Base-by-base conservation (phyloP, 306 rosid species). In the Amphicarpaea edgeworthii region DNA sequence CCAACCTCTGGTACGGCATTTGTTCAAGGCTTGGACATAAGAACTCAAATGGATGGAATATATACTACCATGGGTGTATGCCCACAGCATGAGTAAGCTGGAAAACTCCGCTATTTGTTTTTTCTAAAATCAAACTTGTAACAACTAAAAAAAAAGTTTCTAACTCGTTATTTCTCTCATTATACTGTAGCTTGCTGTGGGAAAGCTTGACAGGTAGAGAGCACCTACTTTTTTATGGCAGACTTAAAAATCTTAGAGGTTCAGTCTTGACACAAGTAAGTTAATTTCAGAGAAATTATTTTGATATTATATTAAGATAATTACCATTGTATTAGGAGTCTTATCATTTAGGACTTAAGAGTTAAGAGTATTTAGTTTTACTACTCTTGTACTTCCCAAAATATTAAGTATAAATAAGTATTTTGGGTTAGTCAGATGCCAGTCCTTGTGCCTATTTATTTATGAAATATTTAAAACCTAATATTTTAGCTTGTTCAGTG, bases 61-160 rank as follows among this genome's bases (percentile, higher is more conserved):
- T 91, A 94, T 72, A 85, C 94, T 51, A 88, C 77, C 89, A 91
- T 94, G 94, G 98, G 97, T 24, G 97, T 94, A 53, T 94, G 97
- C 76, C 98, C 98, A 73, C 98, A 93, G 62, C 88, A 91, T 40
- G 92, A 93, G 98, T 93, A 88, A 91, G 90, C 76, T 20, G n/a
- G 71, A 45, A 68, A 51, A 50, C 70, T 78, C 63, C 61, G 77
- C 70, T 47, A 46, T 30, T 19, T 0, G 26, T 11, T 59, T 16
- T 38, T 42, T 69, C 45, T 57, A 7, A 59, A 40, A 49, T 53
- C 53, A 77, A 66, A 47, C 40, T 65, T 72, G 12, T 6, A 43
- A 38, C 50, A n/a, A 28, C 21, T 11, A 42, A 67, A 10, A 34
- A 24, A 14, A 11, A 37, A 45, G 8, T 47, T 37, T 63, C 17